Base-by-base conservation (phyloP, 371 early-diverging fungal genomes). In the Capillidium heterosporum region DNA sequence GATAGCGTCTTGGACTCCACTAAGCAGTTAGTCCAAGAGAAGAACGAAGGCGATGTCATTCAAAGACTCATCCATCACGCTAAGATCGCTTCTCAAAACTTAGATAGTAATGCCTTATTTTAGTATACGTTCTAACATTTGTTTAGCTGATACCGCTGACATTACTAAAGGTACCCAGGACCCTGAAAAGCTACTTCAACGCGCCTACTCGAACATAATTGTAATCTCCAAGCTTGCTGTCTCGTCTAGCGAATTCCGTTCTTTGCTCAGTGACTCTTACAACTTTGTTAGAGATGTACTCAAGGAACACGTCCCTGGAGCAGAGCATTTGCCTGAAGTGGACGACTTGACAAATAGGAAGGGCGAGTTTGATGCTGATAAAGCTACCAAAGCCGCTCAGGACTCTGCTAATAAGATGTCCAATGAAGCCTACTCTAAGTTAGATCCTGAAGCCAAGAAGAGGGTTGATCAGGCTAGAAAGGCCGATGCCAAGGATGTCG, bases 181-280 rank as follows among this genome's bases (percentile, higher is more conserved):
- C 15, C 24, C 56, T 35, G 42, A 53, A 32, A 47, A 42, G 35
- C 27, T 21, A 19, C 50, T 49, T 48, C 28, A 32, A 41, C 35
- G 13, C 19, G 19, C 51, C 47, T 51, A 55, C 48, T 48, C 47
- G 15, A 19, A 48, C 13, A 27, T 49, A 31, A 4, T 53, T 41
- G 51, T 65, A 23, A 61, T 71, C 11, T 61, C 68, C 27, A 56
- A 57, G 23, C 54, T 65, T 13, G 48, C 66, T 40, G 63, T 68
- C 7, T 55, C 67, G 5, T 65, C 63, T 11, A 32, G 59, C n/a
- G 69, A 71, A 60, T 71, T 71, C 62, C 60, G 71, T 23, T 43
- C 52, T 15, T 46, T 69, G 8, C 29, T 69, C 10, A 57, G 31
- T 51, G 71, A 71, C 46, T 47, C 68, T 8, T 50, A 61, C 41